These are phyloP conservation scores for Fomitopsis palustris DNA, from an alignment of 1,284 basidiomycete genomes.

Conservation along the genomic window DNA sequence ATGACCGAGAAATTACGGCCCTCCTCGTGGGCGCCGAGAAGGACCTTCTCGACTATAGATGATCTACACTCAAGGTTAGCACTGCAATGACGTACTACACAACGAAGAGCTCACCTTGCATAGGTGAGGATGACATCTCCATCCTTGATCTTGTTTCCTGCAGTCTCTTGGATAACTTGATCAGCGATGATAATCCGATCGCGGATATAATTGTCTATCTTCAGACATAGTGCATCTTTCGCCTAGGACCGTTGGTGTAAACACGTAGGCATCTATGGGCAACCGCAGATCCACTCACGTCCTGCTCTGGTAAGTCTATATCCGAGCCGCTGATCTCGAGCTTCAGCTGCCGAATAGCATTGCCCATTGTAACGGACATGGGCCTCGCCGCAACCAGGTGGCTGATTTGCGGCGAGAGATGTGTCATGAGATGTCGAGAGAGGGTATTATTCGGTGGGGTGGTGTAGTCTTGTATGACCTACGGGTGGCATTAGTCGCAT, in stretches of 20 bases:
- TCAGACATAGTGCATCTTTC: constrained; percentile 79
- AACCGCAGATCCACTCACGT: constrained; percentile 51
- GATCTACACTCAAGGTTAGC: constrained; percentile 51
- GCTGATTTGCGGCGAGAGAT: constrained; percentile 88
- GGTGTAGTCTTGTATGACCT: constrained; percentile 87
- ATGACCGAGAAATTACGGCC: constrained; percentile 85
- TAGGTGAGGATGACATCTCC: constrained; percentile 93
- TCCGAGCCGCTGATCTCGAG: constrained; percentile 92
- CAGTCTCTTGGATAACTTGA: constrained; percentile 88
- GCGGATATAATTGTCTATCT: constrained; percentile 92
- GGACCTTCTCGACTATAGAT: constrained; percentile 89
- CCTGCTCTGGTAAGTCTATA: constrained; percentile 90
- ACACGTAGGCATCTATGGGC: constrained; percentile 1
- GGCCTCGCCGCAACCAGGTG: constrained; percentile 85
- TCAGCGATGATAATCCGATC: constrained; percentile 94
- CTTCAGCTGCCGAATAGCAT: constrained; percentile 93
- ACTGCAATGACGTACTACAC: constrained; percentile 10
- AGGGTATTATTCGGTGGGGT: constrained; percentile 83
- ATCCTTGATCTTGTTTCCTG: constrained; percentile 90
- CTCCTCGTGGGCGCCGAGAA: constrained; percentile 75
- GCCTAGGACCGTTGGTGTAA: constrained; percentile 51
- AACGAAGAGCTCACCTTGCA: constrained; percentile 57
- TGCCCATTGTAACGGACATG: constrained; percentile 95
- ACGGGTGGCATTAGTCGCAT: constrained; percentile 11
- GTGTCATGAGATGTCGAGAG: constrained; percentile 82